These are phyloP conservation scores for Diplodia seriata DNA, from an alignment of 2,329 filamentous ascomycete species.

Conservation along the genomic window DNA sequence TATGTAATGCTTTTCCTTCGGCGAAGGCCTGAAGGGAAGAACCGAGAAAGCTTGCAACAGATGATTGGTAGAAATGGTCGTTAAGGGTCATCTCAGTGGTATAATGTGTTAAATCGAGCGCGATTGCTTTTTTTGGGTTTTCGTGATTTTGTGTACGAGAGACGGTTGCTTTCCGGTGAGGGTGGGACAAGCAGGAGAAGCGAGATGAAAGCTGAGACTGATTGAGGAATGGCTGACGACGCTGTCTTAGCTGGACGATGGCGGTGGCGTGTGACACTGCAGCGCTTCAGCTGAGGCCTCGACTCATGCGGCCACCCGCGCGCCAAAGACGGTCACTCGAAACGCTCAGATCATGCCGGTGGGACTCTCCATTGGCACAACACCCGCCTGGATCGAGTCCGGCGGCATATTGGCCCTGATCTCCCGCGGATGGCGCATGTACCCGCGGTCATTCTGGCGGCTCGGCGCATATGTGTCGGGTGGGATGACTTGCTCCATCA, in stretches of 20 bases:
- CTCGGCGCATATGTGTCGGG: slow-evolving; percentile 38
- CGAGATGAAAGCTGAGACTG: slow-evolving; percentile 10
- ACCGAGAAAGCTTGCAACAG: slow-evolving; percentile 19
- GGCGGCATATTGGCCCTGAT: slow-evolving; percentile 60
- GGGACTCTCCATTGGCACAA: slow-evolving; percentile 44
- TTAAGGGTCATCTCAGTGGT: slow-evolving; percentile 25
- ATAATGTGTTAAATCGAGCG: slow-evolving; percentile 1
- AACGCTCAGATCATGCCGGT: slow-evolving; percentile 41
- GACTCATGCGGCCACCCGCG: not conserved
- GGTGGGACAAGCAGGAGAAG: slow-evolving; percentile 8
- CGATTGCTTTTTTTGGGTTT: slow-evolving; percentile 5
- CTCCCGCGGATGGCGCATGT: slow-evolving; percentile 53
- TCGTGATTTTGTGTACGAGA: slow-evolving; percentile 6
- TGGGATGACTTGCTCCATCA: slow-evolving; percentile 52
- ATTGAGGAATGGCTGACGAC: slow-evolving; percentile 1
- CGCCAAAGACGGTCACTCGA: not conserved
- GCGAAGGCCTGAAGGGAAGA: not conserved
- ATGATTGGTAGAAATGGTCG: slow-evolving; percentile 13
- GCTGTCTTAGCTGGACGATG: slow-evolving; percentile 4
- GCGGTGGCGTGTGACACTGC: slow-evolving; percentile 11
- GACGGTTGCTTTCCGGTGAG: not conserved
- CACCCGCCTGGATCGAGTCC: slow-evolving; percentile 53
- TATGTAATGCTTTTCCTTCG: slow-evolving; percentile 18
- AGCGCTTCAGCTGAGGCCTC: slow-evolving; percentile 5
- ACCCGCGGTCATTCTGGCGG: slow-evolving; percentile 35